Conservation (phyloP, 1,284 basidiomycete species). For the Paramarasmius palmivorus region DNA sequence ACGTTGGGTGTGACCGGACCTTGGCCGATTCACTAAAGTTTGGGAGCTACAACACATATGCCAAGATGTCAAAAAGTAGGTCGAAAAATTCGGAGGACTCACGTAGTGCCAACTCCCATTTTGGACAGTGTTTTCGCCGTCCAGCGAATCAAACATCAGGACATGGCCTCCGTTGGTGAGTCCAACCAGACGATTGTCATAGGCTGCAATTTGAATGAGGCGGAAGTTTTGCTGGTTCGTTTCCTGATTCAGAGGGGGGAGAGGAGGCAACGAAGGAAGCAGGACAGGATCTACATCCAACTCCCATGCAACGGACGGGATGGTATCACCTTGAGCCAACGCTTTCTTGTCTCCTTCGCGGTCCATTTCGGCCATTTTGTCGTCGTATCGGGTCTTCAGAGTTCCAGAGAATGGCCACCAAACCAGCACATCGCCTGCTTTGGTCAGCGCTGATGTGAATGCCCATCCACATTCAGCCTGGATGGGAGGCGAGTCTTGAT, state of each 20-base stretch:
- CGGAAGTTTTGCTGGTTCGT: constrained; percentile 39
- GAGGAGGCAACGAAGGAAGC: constrained; percentile 53
- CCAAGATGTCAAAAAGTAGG: neutral
- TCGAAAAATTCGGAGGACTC: constrained; percentile 27
- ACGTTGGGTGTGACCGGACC: constrained; percentile 45
- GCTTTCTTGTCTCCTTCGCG: constrained; percentile 37
- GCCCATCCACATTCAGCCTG: constrained; percentile 85
- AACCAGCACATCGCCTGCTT: constrained; percentile 68
- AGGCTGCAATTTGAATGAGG: constrained; percentile 78
- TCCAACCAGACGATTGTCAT: constrained; percentile 68
- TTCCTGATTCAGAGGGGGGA: constrained; percentile 40
- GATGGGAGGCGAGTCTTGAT: constrained; percentile 48
- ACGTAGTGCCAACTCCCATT: constrained; percentile 77
- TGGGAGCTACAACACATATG: constrained; percentile 49
- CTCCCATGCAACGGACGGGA: constrained; percentile 65
- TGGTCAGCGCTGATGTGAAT: constrained; percentile 70
- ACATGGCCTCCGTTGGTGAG: constrained; percentile 80
- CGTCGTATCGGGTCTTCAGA: constrained; percentile 37
- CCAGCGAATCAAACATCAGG: constrained; percentile 52
- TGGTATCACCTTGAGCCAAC: constrained; percentile 35
- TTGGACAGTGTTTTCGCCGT: constrained; percentile 35
- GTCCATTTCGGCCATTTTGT: constrained; percentile 49
- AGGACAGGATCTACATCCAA: constrained; percentile 50
- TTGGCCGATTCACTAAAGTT: constrained; percentile 63
- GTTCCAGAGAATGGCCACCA: constrained; percentile 70